Evolutionary conservation across 23 red algal species (phyloP), one percentile per base, ranked within the genome.

Genomic region (Porphyridium purpureum): DNA sequence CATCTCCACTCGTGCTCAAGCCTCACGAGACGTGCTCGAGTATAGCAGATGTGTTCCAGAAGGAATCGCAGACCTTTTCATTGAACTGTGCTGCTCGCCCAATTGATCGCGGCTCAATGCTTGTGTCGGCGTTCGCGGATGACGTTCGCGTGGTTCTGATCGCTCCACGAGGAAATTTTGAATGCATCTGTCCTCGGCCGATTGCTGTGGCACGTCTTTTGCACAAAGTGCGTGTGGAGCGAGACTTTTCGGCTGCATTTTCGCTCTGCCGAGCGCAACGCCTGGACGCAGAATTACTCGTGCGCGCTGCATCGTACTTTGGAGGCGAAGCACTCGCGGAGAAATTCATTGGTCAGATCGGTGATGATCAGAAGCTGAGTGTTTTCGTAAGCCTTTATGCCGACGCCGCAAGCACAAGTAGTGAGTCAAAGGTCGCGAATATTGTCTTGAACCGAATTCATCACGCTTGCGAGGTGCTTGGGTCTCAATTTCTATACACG

Each of bases 101-200:
- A 4, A 62, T 90, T 56, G 82, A 90, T 53, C 72, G 82, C 4
- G 71, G 72, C 14, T 76, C 82, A 14, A 31, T 80, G 5, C 50
- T 90, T 5, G 50, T 90, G 1, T 15, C 33, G 8, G 62, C 50
- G 2, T 36, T 90, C 2, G 35, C 33, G 20, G 34, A 29, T 27
- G 67, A 58, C 5, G 31, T 72, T 22, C 59, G 33, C 20, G 54
- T 79, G 56, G 66, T 90, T 7, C 26, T 90, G 21, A 61, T 78
- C 31, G 66, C 72, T 1, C 82, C 82, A 3, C 62, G 82, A 14
- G 82, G 82, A 36, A 90, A 90, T 46, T 40, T 90, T 4, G 82
- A 90, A 51, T 63, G 52, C 9, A 66, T 90, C 59, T 28, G 48
- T 48, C 82, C 71, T 7, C 63, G 71, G 4, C 62, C 72, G 7